A percentile compares a stretch with the other conserved stretches of the same genome.
phyloP scores from a whole-genome alignment of 306 rosid species.

The Oxytropis ochrocephala region DNA sequence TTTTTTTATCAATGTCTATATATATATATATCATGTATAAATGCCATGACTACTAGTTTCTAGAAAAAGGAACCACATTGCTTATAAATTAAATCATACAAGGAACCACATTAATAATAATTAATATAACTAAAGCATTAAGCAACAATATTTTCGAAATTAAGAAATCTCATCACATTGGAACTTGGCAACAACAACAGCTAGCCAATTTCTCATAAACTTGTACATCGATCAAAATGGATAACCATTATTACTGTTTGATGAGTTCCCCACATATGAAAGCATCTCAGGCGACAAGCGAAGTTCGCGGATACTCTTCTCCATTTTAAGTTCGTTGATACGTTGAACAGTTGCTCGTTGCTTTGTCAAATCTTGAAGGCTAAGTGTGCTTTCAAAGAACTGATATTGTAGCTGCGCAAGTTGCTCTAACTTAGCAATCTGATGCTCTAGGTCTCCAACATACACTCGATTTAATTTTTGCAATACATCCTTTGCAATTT shows the following conservation, averaged over 20 bases:
- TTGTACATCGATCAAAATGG: neutral
- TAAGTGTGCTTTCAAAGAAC: neutral
- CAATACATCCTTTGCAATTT: slow-evolving; percentile 29
- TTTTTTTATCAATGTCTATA: too few species aligned
- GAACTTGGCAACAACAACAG: neutral
- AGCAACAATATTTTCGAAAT: too few species aligned
- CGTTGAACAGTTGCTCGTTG: slow-evolving; percentile 7
- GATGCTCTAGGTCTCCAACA: slow-evolving; percentile 22
- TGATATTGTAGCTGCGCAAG: slow-evolving; percentile 19
- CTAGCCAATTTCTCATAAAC: neutral
- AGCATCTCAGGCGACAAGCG: slow-evolving; percentile 35
- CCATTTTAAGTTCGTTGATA: slow-evolving; percentile 28
- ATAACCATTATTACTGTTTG: neutral
- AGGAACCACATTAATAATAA: too few species aligned
- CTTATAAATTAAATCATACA: too few species aligned
- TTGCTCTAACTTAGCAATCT: slow-evolving; percentile 23
- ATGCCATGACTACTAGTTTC: too few species aligned
- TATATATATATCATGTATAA: too few species aligned
- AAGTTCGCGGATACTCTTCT: slow-evolving; percentile 36
- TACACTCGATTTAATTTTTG: slow-evolving; percentile 21
- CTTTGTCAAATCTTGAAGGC: neutral
- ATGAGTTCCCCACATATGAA: slow-evolving; percentile 3
- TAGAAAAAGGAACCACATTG: too few species aligned
- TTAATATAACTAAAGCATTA: too few species aligned
- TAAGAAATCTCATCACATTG: neutral